A percentile compares a stretch with the other conserved stretches of the same genome.
phyloP scores from a whole-genome alignment of 192 early-diverging fungal genomes.

The Coemansia sp. region DNA sequence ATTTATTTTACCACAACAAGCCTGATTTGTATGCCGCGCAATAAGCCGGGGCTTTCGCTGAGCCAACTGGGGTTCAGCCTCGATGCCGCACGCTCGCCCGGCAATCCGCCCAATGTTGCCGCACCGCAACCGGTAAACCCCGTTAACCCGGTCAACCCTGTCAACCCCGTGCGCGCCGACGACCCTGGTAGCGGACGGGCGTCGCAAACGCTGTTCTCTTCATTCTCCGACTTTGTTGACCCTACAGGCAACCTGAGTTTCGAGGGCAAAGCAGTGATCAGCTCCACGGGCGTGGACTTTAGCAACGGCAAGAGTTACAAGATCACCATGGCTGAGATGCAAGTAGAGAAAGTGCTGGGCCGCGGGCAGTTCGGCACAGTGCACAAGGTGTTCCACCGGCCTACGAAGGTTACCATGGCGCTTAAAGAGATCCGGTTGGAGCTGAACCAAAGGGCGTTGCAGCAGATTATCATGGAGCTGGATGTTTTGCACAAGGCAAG shows the following conservation, averaged over 20 bases:
- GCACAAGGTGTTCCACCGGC: slow-evolving; percentile 82
- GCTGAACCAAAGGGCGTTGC: slow-evolving; percentile 81
- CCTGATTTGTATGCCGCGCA: slow-evolving; percentile 43
- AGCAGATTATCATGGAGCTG: slow-evolving; percentile 95
- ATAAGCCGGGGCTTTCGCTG: slow-evolving; percentile 42
- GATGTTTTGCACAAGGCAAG: slow-evolving; percentile 86
- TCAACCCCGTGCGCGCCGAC: too few relatives aligned
- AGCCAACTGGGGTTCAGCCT: slow-evolving; percentile 36
- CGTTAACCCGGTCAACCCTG: too few relatives aligned
- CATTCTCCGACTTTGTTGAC: slow-evolving; percentile 41
- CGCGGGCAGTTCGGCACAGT: slow-evolving; percentile 94
- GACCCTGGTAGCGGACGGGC: too few relatives aligned
- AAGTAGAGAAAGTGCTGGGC: slow-evolving; percentile 75
- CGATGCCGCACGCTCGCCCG: not conserved
- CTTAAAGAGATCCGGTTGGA: slow-evolving; percentile 93
- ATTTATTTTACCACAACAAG: too few relatives aligned
- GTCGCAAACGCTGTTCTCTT: slow-evolving; percentile 11
- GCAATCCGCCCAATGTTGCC: not conserved
- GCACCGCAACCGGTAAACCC: not conserved
- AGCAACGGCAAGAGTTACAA: slow-evolving; percentile 81
- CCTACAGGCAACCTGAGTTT: slow-evolving; percentile 81
- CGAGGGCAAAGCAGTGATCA: slow-evolving; percentile 86
- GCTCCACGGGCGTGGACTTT: slow-evolving; percentile 90
- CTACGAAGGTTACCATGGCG: slow-evolving; percentile 86
- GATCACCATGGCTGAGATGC: slow-evolving; percentile 84